Evolutionary conservation across 2,329 filamentous ascomycete species (phyloP), one percentile per base, ranked within the genome.

Genomic region (Chaetomium olivaceum): DNA sequence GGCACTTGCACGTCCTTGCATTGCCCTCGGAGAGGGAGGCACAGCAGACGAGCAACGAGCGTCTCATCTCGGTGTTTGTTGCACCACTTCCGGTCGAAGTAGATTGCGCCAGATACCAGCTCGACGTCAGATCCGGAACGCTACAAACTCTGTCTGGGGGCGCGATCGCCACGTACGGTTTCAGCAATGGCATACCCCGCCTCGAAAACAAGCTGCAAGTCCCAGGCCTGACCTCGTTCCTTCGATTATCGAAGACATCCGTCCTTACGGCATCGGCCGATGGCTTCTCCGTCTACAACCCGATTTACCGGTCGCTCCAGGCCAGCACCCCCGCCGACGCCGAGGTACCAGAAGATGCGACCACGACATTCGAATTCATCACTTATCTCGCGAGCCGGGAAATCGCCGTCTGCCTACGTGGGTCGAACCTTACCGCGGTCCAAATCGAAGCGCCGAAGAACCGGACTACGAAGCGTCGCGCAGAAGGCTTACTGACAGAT

Each of bases 401-500:
- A 58, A 78, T 90, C 43, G 87, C 86, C 4, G 83, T 92, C 23
- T 89, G 86, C 2, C 77, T 93, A 7, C 77, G 83, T n/a, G 86
- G 86, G 36, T 83, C 85, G 52, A 82, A 86, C 54, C 78, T 94
- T 36, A 80, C 92, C 19, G 89, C 87, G 1, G 81, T 93, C 60
- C 90, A 92, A 72, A 78, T 90, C n/a, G 86, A 89, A 72, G 83
- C 84, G 1, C 87, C 86, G 1, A 83, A 82, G 71, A 79, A 77
- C 55, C 80, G 84, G n/a, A 80, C 81, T 65, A 84, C 81, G 68
- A 84, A 85, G 76, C 80, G 84, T 46, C 83, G 83, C 48, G 79
- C 80, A 0, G 83, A 86, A 60, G 88, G 89, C 9, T 80, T 91
- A 8, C 78, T 93, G 29, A 89, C 91, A 39, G 90, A 93, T 73